Conservation (phyloP, 2,329 filamentous ascomycete species). For the Paracoccidioides lutzii region DNA sequence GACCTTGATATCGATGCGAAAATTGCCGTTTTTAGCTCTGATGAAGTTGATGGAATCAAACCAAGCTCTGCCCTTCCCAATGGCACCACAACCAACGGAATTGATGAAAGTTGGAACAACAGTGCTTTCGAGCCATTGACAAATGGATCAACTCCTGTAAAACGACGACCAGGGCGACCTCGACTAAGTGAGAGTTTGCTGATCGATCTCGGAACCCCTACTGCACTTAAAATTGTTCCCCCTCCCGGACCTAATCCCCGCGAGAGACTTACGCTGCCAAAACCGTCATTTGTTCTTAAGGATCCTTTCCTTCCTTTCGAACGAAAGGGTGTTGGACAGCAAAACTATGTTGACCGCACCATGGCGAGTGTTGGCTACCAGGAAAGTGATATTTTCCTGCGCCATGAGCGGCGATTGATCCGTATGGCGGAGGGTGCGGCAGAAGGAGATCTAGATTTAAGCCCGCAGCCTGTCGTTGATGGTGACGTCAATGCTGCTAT, state of each 20-base stretch:
- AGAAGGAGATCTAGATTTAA: slow-evolving; percentile 50
- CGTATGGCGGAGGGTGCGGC: slow-evolving; percentile 49
- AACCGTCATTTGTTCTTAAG: slow-evolving; percentile 34
- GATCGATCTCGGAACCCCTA: slow-evolving; percentile 45
- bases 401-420: slow-evolving; percentile 59
- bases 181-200: slow-evolving; percentile 50
- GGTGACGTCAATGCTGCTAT: slow-evolving; percentile 43
- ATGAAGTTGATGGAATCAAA: slow-evolving; percentile 68
- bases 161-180: slow-evolving; percentile 51
- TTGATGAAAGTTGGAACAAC: slow-evolving; percentile 15
- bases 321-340: slow-evolving; percentile 69
- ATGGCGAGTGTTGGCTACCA: slow-evolving; percentile 96
- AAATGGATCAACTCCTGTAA: slow-evolving; percentile 22
- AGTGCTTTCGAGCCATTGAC: slow-evolving; percentile 33
- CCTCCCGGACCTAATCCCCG: slow-evolving; percentile 38
- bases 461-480: slow-evolving; percentile 43
- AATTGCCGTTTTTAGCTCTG: slow-evolving; percentile 65
- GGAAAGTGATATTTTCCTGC: slow-evolving; percentile 78
- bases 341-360: slow-evolving; percentile 85
- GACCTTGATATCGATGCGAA: slow-evolving; percentile 79
- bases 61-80: slow-evolving; percentile 25
- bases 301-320: slow-evolving; percentile 46
- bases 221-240: slow-evolving; percentile 39
- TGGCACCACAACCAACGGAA: slow-evolving; percentile 9
- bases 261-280: slow-evolving; percentile 37